Evolutionary conservation across 495 filamentous ascomycete genomes (phyloP).

Genomic region (Talaromyces liani): DNA sequence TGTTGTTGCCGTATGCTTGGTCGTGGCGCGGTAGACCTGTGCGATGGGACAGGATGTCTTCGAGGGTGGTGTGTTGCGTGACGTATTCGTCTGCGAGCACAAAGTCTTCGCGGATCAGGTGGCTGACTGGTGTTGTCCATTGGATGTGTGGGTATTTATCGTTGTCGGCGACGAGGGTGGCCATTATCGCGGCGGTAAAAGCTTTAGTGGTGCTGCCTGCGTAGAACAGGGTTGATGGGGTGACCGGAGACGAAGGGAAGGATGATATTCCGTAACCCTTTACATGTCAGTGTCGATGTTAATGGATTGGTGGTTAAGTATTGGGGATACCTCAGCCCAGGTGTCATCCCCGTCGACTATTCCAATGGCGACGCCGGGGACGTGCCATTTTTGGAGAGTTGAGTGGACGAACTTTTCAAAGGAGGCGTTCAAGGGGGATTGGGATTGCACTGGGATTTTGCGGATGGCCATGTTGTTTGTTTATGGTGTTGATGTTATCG

Average conservation of each 20-base stretch:
- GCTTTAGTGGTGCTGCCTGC: slow-evolving; percentile 46
- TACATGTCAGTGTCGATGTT: neutral
- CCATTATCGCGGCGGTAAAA: slow-evolving; percentile 41
- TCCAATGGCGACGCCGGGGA: slow-evolving; percentile 38
- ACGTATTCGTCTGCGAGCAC: slow-evolving; percentile 32
- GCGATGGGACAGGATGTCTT: slow-evolving; percentile 46
- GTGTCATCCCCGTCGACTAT: slow-evolving; percentile 35
- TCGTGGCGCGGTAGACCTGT: slow-evolving; percentile 42
- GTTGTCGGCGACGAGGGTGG: slow-evolving; percentile 32
- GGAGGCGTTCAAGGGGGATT: neutral
- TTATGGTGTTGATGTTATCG: neutral
- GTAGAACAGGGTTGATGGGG: slow-evolving; percentile 30
- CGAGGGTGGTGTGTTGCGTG: slow-evolving; percentile 38
- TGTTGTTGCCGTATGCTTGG: slow-evolving; percentile 8
- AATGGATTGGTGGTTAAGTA: neutral
- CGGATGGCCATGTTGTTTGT: neutral
- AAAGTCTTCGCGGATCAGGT: slow-evolving; percentile 43
- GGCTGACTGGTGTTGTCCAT: slow-evolving; percentile 41
- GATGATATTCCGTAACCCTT: slow-evolving; percentile 44
- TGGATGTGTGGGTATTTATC: slow-evolving; percentile 19
- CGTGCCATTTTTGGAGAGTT: slow-evolving; percentile 13
- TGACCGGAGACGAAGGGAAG: slow-evolving; percentile 28
- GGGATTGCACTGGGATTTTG: neutral
- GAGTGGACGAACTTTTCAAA: neutral
- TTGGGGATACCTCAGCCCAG: slow-evolving; percentile 8